These are phyloP conservation scores for Dillenia turbinata DNA, from an alignment of 164 flowering plant genomes.

Conservation along the genomic window DNA sequence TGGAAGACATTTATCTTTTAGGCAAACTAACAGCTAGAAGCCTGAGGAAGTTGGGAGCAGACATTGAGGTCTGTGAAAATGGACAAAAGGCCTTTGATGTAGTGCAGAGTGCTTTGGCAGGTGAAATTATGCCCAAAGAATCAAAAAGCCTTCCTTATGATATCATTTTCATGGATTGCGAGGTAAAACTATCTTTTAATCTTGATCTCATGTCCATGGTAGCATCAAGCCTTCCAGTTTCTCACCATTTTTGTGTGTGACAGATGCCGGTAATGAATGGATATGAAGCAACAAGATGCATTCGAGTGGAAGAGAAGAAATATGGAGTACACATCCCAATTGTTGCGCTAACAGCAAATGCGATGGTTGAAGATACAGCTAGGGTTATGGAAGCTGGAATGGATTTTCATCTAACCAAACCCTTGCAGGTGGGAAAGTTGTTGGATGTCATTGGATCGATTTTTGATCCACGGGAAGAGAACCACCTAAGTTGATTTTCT, in stretches of 20 bases:
- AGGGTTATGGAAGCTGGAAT: conserved; percentile 25
- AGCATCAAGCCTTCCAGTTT: not conserved
- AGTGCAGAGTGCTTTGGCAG: conserved; percentile 22
- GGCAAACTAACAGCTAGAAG: conserved; percentile 14
- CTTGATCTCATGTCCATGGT: not conserved
- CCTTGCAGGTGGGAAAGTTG: conserved; percentile 6
- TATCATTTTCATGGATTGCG: conserved; percentile 34
- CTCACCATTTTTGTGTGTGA: not conserved
- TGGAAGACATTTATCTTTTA: conserved; percentile 37
- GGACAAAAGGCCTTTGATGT: conserved; percentile 45
- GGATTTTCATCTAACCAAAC: conserved; percentile 31
- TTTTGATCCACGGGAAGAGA: not conserved
- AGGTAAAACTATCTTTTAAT: conserved; percentile 20
- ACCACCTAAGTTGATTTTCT: no score
- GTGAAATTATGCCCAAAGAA: conserved; percentile 3
- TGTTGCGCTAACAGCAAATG: conserved; percentile 30
- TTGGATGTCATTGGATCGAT: conserved; percentile 5
- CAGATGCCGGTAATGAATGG: conserved; percentile 48
- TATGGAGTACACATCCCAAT: conserved; percentile 33
- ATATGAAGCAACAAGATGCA: conserved; percentile 27
- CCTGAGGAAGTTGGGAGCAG: conserved; percentile 41
- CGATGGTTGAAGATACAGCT: conserved; percentile 9
- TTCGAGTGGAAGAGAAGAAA: conserved; percentile 24
- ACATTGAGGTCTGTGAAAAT: conserved; percentile 30
- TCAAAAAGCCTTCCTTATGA: conserved; percentile 17